Evolutionary conservation across 2,329 filamentous ascomycete species (phyloP).

Genomic region (Apiospora marii): DNA sequence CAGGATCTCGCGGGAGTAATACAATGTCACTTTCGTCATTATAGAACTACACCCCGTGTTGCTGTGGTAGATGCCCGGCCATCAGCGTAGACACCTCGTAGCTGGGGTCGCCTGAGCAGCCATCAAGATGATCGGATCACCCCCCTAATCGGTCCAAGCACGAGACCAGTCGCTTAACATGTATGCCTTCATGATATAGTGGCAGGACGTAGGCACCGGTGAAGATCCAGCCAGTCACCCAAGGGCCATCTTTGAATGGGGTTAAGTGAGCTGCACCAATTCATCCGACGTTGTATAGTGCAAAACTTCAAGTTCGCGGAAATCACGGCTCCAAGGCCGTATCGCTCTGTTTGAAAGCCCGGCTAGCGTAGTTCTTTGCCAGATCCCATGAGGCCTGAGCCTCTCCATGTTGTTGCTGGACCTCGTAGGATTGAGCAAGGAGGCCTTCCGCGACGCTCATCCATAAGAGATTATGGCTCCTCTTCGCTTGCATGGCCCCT

Average conservation of each 20-base stretch:
- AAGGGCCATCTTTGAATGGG: background rate
- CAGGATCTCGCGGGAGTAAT: background rate
- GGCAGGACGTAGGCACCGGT: background rate
- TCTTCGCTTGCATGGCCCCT: slow-evolving; percentile 71
- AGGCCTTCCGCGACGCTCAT: slow-evolving; percentile 83
- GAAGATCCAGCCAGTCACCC: background rate
- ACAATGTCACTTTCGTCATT: background rate
- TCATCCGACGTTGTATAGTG: background rate
- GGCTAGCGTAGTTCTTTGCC: slow-evolving; percentile 37
- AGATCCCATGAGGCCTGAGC: slow-evolving; percentile 53
- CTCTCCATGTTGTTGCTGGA: slow-evolving; percentile 69
- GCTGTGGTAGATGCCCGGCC: background rate
- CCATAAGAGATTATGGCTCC: slow-evolving; percentile 77
- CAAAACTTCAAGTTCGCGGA: background rate
- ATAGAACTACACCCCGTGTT: background rate
- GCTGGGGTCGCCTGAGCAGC: background rate
- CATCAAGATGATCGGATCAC: background rate
- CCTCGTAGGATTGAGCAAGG: slow-evolving; percentile 77
- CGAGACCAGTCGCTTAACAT: background rate
- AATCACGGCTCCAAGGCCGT: background rate
- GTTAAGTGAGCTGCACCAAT: background rate
- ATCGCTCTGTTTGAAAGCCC: slow-evolving; percentile 32
- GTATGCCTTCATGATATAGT: background rate
- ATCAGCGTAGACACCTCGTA: background rate
- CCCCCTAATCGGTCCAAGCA: background rate